Conservation (phyloP, 305 asterid species). For the Fraxinus paxiana region DNA sequence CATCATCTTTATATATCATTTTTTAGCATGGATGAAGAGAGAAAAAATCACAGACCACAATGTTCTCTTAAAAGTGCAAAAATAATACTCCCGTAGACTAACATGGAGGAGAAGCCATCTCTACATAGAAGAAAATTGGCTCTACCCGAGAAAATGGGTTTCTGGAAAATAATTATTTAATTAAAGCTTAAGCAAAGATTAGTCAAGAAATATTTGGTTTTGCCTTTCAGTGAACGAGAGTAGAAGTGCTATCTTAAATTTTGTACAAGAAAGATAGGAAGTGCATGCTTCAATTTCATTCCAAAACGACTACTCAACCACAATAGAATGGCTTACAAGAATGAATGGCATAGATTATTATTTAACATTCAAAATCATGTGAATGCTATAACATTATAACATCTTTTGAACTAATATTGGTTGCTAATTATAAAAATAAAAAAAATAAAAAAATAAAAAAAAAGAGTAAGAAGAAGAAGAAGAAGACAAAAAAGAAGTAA, state of each 20-base stretch:
- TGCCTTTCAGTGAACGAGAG: not conserved
- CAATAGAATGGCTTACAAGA: not conserved
- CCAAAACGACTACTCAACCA: not conserved
- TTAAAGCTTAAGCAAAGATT: not conserved
- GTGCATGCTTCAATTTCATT: not conserved
- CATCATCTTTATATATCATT: not conserved
- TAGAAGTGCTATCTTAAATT: not conserved
- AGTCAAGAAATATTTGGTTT: not conserved
- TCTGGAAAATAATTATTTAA: not conserved
- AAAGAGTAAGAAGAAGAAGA: not conserved
- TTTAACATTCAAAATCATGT: not conserved
- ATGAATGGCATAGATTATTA: not conserved
- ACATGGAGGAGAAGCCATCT: conserved; percentile 2
- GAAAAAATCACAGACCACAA: not conserved
- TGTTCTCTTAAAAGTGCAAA: conserved; percentile 2
- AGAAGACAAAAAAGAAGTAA: not conserved
- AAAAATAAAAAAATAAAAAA: not conserved
- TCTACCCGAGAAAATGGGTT: not conserved
- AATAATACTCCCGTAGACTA: conserved; percentile 2
- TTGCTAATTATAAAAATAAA: not conserved
- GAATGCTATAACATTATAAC: not conserved
- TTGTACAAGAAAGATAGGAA: not conserved
- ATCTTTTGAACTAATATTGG: not conserved
- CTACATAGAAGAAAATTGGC: not conserved
- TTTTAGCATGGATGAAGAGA: not conserved